Evolutionary conservation across 2,329 filamentous ascomycete species (phyloP).

Genomic region (Venturia aucupariae): DNA sequence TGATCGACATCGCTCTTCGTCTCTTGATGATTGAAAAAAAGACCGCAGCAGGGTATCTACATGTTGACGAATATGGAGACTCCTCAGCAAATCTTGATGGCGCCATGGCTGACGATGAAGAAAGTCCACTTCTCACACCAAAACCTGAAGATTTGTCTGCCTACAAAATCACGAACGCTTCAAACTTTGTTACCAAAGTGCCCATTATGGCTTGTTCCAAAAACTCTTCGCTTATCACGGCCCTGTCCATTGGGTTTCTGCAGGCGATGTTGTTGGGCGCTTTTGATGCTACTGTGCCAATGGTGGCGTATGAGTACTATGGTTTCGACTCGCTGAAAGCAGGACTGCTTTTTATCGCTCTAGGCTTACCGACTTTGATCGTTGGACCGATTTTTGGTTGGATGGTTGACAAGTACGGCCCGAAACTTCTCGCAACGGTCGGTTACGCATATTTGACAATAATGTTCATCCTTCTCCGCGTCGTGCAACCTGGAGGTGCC

Average conservation of each 20-base stretch:
- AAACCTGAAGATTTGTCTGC: background rate
- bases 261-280: slow-evolving; percentile 35
- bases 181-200: slow-evolving; percentile 30
- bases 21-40: slow-evolving; percentile 55
- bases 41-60: slow-evolving; percentile 31
- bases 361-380: slow-evolving; percentile 36
- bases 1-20: slow-evolving; percentile 51
- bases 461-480: slow-evolving; percentile 33
- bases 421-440: slow-evolving; percentile 33
- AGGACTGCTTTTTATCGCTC: slow-evolving; percentile 38
- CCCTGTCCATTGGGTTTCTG: slow-evolving; percentile 31
- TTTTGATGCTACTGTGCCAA: slow-evolving; percentile 41
- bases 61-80: slow-evolving; percentile 27
- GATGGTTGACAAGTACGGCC: slow-evolving; percentile 38
- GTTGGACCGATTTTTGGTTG: slow-evolving; percentile 40
- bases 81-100: background rate
- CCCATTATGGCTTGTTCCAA: slow-evolving; percentile 40
- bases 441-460: slow-evolving; percentile 36
- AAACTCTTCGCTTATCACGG: slow-evolving; percentile 25
- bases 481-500: slow-evolving; percentile 7
- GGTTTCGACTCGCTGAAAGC: slow-evolving; percentile 34
- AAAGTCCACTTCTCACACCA: slow-evolving; percentile 21
- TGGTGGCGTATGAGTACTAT: slow-evolving; percentile 34
- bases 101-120: slow-evolving; percentile 16
- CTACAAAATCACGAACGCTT: slow-evolving; percentile 37